Percentiles rank a stretch among this genome's conserved stretches.
Conservation (phyloP, 2,329 filamentous ascomycete genomes). For the Calonectria leucothoes region DNA sequence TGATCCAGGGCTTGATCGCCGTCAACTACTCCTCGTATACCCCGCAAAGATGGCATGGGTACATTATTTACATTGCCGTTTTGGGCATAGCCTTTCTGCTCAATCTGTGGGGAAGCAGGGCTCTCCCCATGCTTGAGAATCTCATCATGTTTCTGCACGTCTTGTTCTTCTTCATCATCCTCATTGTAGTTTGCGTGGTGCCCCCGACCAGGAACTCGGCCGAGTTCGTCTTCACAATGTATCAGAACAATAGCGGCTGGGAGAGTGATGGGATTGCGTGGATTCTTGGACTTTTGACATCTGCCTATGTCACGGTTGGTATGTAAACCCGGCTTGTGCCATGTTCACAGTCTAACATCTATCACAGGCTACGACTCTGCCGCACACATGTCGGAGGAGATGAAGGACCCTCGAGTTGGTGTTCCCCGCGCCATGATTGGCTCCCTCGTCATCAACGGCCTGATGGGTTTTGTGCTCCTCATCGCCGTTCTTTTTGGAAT, state of each 20-base stretch:
- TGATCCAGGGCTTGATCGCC: constrained; percentile 19
- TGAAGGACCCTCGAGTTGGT: not conserved
- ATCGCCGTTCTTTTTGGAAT: constrained; percentile 5
- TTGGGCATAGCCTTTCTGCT: not conserved
- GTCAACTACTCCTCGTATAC: constrained; percentile 14
- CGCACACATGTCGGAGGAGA: constrained; percentile 14
- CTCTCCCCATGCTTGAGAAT: constrained; percentile 13
- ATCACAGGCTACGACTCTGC: constrained; percentile 2
- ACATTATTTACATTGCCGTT: not conserved
- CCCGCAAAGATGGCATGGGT: constrained; percentile 14
- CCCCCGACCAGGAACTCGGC: constrained; percentile 11
- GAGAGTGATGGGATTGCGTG: not conserved
- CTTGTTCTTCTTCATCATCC: constrained; percentile 10
- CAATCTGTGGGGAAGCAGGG: constrained; percentile 10
- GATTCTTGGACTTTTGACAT: constrained; percentile 10
- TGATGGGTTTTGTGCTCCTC: constrained; percentile 12
- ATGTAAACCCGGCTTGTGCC: too few relatives aligned
- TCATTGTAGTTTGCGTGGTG: not conserved
- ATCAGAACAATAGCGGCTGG: constrained; percentile 18
- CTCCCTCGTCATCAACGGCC: not conserved
- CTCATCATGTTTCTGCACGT: constrained; percentile 16
- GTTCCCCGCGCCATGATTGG: constrained; percentile 15
- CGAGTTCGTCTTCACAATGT: constrained; percentile 8
- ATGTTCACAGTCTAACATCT: not conserved
- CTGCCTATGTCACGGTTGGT: constrained; percentile 2